Percentiles rank a stretch among this genome's conserved stretches.
These are phyloP conservation scores for Lentinus brumalis DNA, from an alignment of 768 basidiomycete genomes.

Conservation along the genomic window DNA sequence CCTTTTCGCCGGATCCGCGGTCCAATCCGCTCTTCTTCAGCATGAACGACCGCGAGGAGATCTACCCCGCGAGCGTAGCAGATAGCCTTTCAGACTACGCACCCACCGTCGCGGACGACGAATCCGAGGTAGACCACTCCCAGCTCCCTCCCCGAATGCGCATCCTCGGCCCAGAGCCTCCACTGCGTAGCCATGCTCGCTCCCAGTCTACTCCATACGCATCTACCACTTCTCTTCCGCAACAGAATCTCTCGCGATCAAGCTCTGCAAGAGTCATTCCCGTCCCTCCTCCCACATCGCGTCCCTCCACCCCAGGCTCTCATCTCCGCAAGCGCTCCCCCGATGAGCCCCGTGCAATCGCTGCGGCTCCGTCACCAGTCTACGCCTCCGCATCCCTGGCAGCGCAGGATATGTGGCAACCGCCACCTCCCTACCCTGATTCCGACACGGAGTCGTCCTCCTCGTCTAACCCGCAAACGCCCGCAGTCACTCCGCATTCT, in stretches of 20 bases:
- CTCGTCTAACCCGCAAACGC: constrained; percentile 17
- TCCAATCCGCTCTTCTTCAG: constrained; percentile 32
- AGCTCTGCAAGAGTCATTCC: constrained; percentile 15
- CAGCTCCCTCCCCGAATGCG: constrained; percentile 19
- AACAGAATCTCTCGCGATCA: constrained; percentile 8
- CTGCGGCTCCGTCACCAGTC: background rate
- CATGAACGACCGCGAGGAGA: constrained; percentile 31
- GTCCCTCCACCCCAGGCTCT: constrained; percentile 2
- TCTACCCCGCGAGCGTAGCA: constrained; percentile 20
- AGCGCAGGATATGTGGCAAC: constrained; percentile 18
- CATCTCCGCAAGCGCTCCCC: constrained; percentile 9
- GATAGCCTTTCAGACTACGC: constrained; percentile 20
- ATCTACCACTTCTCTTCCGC: constrained; percentile 5
- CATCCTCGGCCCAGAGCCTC: constrained; percentile 2
- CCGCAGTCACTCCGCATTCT: constrained; percentile 11
- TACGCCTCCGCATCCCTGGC: constrained; percentile 10
- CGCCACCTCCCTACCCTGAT: constrained; percentile 18
- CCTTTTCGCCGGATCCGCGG: constrained; percentile 37
- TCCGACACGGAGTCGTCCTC: constrained; percentile 17
- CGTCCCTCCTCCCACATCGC: constrained; percentile 14
- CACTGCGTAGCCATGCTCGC: constrained; percentile 1
- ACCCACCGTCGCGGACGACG: constrained; percentile 14
- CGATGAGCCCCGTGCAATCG: constrained; percentile 5
- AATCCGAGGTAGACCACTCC: constrained; percentile 17
- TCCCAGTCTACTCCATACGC: constrained; percentile 16